Conservation (phyloP, 495 filamentous ascomycete genomes). For the Neurospora sp. region DNA sequence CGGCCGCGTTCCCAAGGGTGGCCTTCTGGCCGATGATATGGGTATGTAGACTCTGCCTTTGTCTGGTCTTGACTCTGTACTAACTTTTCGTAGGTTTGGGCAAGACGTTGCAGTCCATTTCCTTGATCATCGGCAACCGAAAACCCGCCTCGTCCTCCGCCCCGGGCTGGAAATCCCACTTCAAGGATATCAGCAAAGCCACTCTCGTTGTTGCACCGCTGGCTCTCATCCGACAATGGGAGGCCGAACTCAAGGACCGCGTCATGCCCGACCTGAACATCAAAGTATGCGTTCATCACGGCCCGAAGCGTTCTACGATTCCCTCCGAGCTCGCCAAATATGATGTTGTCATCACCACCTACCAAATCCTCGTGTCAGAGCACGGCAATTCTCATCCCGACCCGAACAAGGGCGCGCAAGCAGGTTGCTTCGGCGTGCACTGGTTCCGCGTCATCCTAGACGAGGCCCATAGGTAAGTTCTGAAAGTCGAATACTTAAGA, state of each 20-base stretch:
- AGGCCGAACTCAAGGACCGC: conserved; percentile 76
- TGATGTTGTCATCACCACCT: conserved; percentile 96
- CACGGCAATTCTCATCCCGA: conserved; percentile 50
- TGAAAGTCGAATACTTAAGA: not conserved
- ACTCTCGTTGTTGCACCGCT: conserved; percentile 93
- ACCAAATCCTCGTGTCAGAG: conserved; percentile 88
- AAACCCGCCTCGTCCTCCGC: conserved; percentile 48
- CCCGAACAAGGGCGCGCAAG: conserved; percentile 45
- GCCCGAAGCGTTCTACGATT: conserved; percentile 69
- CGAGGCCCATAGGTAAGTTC: conserved; percentile 45
- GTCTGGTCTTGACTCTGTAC: not conserved
- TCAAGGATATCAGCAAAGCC: conserved; percentile 54
- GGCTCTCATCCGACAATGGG: conserved; percentile 95
- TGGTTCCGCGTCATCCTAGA: conserved; percentile 96
- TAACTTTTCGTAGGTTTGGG: conserved; percentile 33
- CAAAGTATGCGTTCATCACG: conserved; percentile 82
- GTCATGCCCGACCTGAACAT: conserved; percentile 56
- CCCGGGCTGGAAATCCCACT: conserved; percentile 45
- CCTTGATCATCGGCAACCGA: conserved; percentile 70
- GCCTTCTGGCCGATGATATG: conserved; percentile 85
- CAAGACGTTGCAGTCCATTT: conserved; percentile 75
- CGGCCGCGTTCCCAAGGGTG: conserved; percentile 70
- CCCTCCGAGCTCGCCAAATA: conserved; percentile 65
- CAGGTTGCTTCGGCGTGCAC: conserved; percentile 79
- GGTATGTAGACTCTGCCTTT: conserved; percentile 21